Percentiles rank a stretch among this genome's conserved stretches.
phyloP scores from a whole-genome alignment of 176 grass and related monocot species.

The Bothriochloa decipiens region DNA sequence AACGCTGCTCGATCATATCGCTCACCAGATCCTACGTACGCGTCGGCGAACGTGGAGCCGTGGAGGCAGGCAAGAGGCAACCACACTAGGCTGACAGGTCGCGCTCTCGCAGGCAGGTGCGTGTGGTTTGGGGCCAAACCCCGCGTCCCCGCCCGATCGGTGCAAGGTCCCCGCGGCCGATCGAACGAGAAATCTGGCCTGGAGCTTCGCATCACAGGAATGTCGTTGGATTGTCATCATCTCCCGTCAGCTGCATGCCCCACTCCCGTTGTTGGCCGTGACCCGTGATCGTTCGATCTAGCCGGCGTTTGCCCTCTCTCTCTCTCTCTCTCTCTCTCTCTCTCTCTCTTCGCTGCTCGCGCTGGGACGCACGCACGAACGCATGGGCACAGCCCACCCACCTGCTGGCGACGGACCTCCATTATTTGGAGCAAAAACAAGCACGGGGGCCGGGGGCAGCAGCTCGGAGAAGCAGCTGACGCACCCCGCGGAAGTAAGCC shows the following conservation, averaged over 20 bases:
- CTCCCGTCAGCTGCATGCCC: not conserved
- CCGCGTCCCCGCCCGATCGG: not conserved
- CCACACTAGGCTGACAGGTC: not conserved
- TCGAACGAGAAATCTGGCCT: not conserved
- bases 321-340: too few relatives aligned
- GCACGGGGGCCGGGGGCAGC: not conserved
- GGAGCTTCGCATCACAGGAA: not conserved
- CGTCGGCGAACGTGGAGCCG: not conserved
- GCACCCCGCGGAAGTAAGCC: not conserved
- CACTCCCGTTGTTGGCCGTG: too few relatives aligned
- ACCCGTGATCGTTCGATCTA: not conserved
- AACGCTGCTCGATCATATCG: not conserved
- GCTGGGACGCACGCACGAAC: not conserved
- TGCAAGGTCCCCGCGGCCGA: not conserved
- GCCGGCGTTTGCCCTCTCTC: not conserved
- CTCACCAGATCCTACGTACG: constrained; percentile 29
- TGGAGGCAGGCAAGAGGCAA: not conserved
- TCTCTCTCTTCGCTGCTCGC: too few relatives aligned
- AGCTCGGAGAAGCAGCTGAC: not conserved
- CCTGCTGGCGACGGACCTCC: not conserved
- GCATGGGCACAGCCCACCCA: too few relatives aligned
- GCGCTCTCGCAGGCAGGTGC: not conserved
- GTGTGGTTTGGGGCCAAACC: constrained; percentile 12
- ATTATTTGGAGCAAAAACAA: not conserved
- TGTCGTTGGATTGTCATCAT: not conserved